Evolutionary conservation across 2,329 filamentous ascomycete species (phyloP).

Genomic region (Arthroderma sp.): DNA sequence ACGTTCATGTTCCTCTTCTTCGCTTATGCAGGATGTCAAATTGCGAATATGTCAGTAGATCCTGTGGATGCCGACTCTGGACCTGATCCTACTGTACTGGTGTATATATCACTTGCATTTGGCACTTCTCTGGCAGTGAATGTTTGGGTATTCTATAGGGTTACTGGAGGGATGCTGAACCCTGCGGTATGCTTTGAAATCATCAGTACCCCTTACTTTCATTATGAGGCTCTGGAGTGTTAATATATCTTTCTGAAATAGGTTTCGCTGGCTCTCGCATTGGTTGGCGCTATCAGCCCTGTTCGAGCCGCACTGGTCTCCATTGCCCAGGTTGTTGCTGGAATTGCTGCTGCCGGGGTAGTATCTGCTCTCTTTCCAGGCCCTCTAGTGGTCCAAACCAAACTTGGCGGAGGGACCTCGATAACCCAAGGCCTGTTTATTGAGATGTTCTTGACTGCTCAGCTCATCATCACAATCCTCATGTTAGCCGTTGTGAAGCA

Average conservation of each 20-base stretch:
- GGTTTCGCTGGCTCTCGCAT: constrained; percentile 49
- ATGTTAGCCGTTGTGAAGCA: constrained; percentile 65
- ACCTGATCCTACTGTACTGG: constrained; percentile 22
- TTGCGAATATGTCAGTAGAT: constrained; percentile 29
- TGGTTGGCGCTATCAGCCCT: constrained; percentile 46
- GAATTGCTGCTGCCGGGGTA: constrained; percentile 48
- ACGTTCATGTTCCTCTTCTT: constrained; percentile 42
- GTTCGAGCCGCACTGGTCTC: constrained; percentile 43
- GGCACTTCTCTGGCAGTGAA: constrained; percentile 41
- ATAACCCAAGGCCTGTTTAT: constrained; percentile 51
- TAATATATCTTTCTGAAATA: constrained; percentile 11
- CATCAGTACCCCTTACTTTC: background rate
- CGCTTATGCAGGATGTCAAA: constrained; percentile 37
- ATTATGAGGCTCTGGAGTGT: background rate
- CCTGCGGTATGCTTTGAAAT: constrained; percentile 29
- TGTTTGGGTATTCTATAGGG: constrained; percentile 44
- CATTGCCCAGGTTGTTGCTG: constrained; percentile 46
- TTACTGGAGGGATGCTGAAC: constrained; percentile 43
- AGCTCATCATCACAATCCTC: constrained; percentile 53
- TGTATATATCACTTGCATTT: constrained; percentile 36
- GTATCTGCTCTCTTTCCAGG: constrained; percentile 49
- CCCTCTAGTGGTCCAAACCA: constrained; percentile 44
- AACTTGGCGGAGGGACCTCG: constrained; percentile 41
- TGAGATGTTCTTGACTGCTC: constrained; percentile 53
- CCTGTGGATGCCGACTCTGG: constrained; percentile 19